Evolutionary conservation across 2,329 filamentous ascomycete genomes (phyloP), one percentile per base, ranked within the genome.

Genomic region (Rugonectria rugulosa): DNA sequence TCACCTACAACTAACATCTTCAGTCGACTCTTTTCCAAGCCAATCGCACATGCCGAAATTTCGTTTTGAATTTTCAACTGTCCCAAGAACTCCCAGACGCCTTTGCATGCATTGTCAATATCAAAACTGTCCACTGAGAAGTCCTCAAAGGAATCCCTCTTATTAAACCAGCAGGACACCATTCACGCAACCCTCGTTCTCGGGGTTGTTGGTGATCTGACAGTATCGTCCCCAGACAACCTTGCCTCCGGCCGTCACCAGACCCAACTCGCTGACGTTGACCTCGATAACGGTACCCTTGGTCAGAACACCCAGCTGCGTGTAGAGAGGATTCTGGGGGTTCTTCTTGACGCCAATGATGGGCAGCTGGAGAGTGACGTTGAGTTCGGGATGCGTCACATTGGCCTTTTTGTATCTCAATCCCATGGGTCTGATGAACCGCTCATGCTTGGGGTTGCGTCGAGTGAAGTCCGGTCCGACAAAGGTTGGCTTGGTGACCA

Each of bases 141-240:
- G 29, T 9, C 20, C 14, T 23, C 23, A 6, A 29, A 29, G 6
- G 56, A 62, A 52, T 29, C 36, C 54, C 60, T 36, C 56, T 41
- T 37, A 60, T 63, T 62, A 67, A 20, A 67, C 64, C 52, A 67
- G 54, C 53, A 67, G 55, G 38, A 67, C 64, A 21, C 63, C 64
- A 60, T 67, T 66, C 53, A 67, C 63, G 55, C 76, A 77, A 14
- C 75, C 75, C 48, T 77, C 75, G 55, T 72, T 74, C 66, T 80
- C 77, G 3, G 77, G 76, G 66, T 78, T 78, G 68, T 81, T 83
- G 20, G 73, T 75, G 37, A 75, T 65, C 59, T 73, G 68, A 5
- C 90, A 90, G 77, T 88, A 95, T 64, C 91, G 83, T 65, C 91
- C 92, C 93, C 93, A 97, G 6, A 94, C 91, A 8, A 97, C 91